Conservation (phyloP, 225 moss, liverwort and hornwort species). For the Straminergon stramineum region DNA sequence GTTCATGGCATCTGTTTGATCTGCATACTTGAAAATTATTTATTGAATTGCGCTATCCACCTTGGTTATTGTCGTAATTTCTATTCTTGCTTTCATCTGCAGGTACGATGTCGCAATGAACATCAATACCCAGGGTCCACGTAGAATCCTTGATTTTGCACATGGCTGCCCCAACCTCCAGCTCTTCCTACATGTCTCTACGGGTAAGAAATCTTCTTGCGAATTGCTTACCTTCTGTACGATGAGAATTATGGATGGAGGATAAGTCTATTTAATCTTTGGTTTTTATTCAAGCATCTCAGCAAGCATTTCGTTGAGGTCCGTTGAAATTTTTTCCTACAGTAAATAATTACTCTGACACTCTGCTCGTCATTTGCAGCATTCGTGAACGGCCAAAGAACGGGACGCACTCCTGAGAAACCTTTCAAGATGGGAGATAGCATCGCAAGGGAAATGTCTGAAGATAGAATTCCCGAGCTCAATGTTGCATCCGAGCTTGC, state of each 20-base stretch:
- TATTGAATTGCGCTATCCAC: background rate
- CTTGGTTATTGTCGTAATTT: background rate
- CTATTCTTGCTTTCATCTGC: background rate
- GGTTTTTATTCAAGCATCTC: background rate
- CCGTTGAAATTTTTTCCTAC: background rate
- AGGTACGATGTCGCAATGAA: constrained; percentile 46
- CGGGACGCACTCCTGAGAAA: constrained; percentile 46
- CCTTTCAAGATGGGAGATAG: constrained; percentile 68
- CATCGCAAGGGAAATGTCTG: constrained; percentile 44
- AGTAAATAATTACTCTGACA: background rate
- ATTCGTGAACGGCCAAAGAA: constrained; percentile 67
- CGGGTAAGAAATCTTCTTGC: constrained; percentile 19
- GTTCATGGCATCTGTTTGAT: background rate
- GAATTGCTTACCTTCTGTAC: background rate
- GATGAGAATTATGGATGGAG: background rate
- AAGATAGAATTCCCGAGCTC: constrained; percentile 30
- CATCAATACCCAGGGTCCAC: constrained; percentile 51
- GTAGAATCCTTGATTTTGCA: constrained; percentile 48
- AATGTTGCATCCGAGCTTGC: constrained; percentile 43
- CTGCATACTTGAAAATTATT: background rate
- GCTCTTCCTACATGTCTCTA: constrained; percentile 56
- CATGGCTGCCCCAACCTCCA: constrained; percentile 36
- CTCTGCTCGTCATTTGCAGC: constrained; percentile 21
- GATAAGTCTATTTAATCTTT: background rate
- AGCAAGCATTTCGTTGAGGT: background rate